phyloP scores from a whole-genome alignment of 805 yeast species.

The Lipomyces yamanashiensis region DNA sequence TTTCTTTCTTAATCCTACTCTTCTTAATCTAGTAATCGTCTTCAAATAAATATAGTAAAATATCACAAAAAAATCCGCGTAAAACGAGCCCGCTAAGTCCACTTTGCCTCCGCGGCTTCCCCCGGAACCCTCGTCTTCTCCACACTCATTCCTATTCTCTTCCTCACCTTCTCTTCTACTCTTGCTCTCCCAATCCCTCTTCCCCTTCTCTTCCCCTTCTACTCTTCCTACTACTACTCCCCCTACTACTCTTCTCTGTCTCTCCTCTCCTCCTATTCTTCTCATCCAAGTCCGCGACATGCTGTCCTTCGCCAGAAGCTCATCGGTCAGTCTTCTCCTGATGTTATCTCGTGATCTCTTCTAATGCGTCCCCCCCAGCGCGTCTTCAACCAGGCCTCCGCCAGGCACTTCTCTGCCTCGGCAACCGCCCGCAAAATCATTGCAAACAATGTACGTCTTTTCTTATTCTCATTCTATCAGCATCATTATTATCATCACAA shows the following conservation, averaged over 20 bases:
- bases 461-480: neutral
- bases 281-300: neutral
- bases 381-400: constrained; percentile 1
- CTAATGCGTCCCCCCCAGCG: constrained; percentile 1
- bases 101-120: neutral
- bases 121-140: neutral
- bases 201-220: neutral
- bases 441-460: constrained; percentile 41
- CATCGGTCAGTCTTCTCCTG: constrained; percentile 18
- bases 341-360: neutral
- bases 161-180: neutral
- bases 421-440: constrained; percentile 42
- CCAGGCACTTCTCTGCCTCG: constrained; percentile 42
- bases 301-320: constrained; percentile 28
- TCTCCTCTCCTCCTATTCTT: neutral
- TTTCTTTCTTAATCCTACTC: no score
- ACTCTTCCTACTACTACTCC: no score
- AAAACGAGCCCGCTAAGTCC: no score
- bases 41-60: no score
- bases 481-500: no score
- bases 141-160: constrained; percentile 6
- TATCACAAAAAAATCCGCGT: no score
- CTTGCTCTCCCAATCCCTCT: neutral
- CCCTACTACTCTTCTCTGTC: neutral
- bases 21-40: no score